A percentile compares a stretch with the other conserved stretches of the same genome.
These are phyloP conservation scores for Tetragonia tetragonoides DNA, from an alignment of 148 eudicot genomes.

Conservation along the genomic window DNA sequence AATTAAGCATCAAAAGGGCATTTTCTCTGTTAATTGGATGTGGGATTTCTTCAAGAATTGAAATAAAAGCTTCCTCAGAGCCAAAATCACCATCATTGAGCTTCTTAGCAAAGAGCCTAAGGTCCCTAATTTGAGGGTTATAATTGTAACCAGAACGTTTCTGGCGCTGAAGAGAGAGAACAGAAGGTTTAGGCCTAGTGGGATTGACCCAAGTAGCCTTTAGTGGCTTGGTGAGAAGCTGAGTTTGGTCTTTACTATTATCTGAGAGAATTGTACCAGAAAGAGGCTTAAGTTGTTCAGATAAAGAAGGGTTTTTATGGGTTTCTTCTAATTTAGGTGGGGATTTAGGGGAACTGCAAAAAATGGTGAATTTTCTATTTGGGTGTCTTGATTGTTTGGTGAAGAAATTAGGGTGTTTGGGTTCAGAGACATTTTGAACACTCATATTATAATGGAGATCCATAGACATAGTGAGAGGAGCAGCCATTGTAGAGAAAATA, in stretches of 20 bases:
- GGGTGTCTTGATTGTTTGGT: conserved; percentile 25
- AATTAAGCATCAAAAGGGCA: conserved; percentile 73
- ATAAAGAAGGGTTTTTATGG: conserved; percentile 58
- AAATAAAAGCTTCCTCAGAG: conserved; percentile 45
- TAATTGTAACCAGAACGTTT: conserved; percentile 41
- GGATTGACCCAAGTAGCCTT: conserved; percentile 96
- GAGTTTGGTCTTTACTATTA: conserved; percentile 32
- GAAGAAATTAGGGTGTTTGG: conserved; percentile 36
- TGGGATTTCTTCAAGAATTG: conserved; percentile 55
- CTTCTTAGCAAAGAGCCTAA: conserved; percentile 62
- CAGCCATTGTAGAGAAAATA: conserved; percentile 39
- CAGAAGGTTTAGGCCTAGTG: conserved; percentile 60
- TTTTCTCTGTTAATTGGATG: conserved; percentile 56
- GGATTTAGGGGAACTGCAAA: conserved; percentile 41
- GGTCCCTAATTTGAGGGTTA: conserved; percentile 74
- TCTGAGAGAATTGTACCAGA: conserved; percentile 49
- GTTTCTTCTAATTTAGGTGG: conserved; percentile 32
- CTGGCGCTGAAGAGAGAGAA: conserved; percentile 72
- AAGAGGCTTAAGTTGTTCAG: conserved; percentile 75
- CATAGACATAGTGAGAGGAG: conserved; percentile 56
- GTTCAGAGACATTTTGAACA: conserved; percentile 36
- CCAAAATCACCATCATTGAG: conserved; percentile 47
- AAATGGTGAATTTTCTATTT: conserved; percentile 35
- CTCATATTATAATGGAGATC: conserved; percentile 38
- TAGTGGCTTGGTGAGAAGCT: conserved; percentile 51